These are phyloP conservation scores for Cymodocea nodosa DNA, from an alignment of 116 monocot species.

Conservation along the genomic window DNA sequence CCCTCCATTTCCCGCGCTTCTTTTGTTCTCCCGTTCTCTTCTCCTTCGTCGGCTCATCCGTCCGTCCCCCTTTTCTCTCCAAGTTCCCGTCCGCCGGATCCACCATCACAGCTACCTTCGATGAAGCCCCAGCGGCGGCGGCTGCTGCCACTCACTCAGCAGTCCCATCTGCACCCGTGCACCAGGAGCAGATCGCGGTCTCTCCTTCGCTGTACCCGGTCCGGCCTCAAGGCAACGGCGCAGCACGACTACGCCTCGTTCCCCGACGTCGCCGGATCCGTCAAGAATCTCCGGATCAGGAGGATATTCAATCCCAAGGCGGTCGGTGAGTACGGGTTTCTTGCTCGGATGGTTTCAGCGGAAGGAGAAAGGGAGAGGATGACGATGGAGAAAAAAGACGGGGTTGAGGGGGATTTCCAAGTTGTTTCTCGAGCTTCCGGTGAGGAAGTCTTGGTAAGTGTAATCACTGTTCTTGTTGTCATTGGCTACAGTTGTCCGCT, in stretches of 20 bases:
- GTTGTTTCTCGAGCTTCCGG: no score
- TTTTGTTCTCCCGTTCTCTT: not conserved
- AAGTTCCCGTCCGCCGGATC: not conserved
- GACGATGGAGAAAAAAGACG: not conserved
- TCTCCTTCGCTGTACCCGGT: constrained; percentile 18
- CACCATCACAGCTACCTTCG: not conserved
- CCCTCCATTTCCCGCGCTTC: not conserved
- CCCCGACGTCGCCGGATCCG: not conserved
- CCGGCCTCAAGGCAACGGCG: constrained; percentile 10
- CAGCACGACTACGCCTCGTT: not conserved
- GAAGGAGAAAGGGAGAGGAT: not conserved
- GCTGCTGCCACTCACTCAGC: not conserved
- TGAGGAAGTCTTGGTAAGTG: no score
- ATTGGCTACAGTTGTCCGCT: no score
- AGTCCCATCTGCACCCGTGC: not conserved
- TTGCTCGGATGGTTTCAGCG: not conserved
- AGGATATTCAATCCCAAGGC: constrained; percentile 11
- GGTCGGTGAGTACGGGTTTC: not conserved
- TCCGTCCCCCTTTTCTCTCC: not conserved
- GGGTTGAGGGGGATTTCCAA: no score
- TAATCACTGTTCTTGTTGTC: no score
- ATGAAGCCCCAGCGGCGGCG: constrained; percentile 7
- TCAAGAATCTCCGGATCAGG: constrained; percentile 17
- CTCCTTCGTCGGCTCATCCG: not conserved
- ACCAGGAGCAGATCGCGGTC: constrained; percentile 16